phyloP scores from a whole-genome alignment of 176 grass and related monocot species.

The Bromus sterilis region DNA sequence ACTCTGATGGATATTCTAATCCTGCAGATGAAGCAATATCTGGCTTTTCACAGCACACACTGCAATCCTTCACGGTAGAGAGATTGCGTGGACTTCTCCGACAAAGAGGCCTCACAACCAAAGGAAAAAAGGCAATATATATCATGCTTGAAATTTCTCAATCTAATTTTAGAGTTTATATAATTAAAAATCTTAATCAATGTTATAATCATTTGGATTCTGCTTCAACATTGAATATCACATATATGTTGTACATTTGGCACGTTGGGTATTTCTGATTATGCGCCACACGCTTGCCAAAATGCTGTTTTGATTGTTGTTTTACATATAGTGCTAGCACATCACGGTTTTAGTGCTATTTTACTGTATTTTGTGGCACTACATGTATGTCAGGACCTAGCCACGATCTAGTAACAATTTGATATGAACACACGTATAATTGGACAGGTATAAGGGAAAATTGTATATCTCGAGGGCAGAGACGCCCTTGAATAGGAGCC shows the following conservation, averaged over 20 bases:
- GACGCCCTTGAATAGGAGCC: too few species aligned
- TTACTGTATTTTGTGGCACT: not conserved
- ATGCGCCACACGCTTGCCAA: not conserved
- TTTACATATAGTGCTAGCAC: not conserved
- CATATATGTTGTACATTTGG: not conserved
- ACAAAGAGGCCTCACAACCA: constrained; percentile 64
- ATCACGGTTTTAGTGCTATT: not conserved
- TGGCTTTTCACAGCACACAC: constrained; percentile 55
- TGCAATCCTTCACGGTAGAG: constrained; percentile 81
- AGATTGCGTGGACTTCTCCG: constrained; percentile 67
- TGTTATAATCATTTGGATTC: not conserved
- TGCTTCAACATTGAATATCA: not conserved
- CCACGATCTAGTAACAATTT: too few species aligned
- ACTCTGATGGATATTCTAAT: constrained; percentile 13
- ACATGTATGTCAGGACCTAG: too few species aligned
- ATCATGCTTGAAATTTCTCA: constrained; percentile 1
- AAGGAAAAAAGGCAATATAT: constrained; percentile 76
- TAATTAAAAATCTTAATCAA: not conserved
- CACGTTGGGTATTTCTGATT: not conserved
- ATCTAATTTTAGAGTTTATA: not conserved
- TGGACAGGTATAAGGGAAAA: too few species aligned
- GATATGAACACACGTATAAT: too few species aligned
- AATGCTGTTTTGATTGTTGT: not conserved
- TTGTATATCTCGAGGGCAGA: too few species aligned
- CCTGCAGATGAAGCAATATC: constrained; percentile 38